These are phyloP conservation scores for Cnidoscolus chayamansa DNA, from an alignment of 441 rosid species.

Conservation along the genomic window DNA sequence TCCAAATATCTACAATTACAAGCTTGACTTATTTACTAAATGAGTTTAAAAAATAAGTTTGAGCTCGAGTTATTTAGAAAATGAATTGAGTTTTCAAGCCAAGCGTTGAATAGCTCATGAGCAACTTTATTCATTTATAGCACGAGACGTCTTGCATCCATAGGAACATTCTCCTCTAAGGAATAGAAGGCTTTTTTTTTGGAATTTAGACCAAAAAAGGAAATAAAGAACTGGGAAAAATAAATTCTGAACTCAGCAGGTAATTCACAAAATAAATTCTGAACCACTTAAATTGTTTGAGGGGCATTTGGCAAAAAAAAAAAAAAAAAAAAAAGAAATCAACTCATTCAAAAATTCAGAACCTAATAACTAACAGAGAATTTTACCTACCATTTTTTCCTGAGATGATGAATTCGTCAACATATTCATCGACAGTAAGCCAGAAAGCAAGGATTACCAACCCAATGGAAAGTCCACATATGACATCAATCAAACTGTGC, in stretches of 20 bases:
- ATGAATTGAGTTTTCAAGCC: too few species aligned
- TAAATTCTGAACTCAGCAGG: neutral
- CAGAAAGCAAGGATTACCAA: slow-evolving; percentile 64
- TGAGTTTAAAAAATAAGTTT: too few species aligned
- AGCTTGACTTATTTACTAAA: too few species aligned
- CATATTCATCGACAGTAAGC: slow-evolving; percentile 51
- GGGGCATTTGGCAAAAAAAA: slow-evolving; percentile 14
- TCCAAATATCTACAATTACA: too few species aligned
- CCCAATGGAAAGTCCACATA: slow-evolving; percentile 72
- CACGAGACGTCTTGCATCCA: neutral
- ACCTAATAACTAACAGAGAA: slow-evolving; percentile 1
- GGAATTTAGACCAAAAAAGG: neutral
- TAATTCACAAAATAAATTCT: neutral
- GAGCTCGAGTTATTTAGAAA: too few species aligned
- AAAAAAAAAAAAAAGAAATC: neutral
- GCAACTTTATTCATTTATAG: too few species aligned
- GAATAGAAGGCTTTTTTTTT: neutral
- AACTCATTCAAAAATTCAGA: neutral
- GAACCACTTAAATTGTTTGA: slow-evolving; percentile 5
- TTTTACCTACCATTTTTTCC: slow-evolving; percentile 69
- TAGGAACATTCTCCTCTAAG: neutral
- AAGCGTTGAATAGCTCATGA: too few species aligned
- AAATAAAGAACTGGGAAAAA: neutral
- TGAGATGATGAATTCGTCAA: slow-evolving; percentile 63
- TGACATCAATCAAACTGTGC: slow-evolving; percentile 86